A percentile compares a stretch with the other conserved stretches of the same genome.
Evolutionary conservation across 2,329 filamentous ascomycete species (phyloP).

Genomic region (Exophiala dermatitidis): DNA sequence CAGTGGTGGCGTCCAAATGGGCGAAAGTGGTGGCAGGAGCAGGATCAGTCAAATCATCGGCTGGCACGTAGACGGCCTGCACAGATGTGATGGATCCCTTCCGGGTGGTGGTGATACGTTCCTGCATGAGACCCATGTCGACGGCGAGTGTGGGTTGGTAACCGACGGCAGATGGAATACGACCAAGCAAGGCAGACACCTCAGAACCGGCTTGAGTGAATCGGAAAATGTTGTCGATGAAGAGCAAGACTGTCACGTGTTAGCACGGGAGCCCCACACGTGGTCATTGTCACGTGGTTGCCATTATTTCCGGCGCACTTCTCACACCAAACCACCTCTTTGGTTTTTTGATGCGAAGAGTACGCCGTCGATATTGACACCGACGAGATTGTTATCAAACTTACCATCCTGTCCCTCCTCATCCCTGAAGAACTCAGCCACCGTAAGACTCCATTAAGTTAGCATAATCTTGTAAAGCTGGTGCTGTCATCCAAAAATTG

Average conservation of each 20-base stretch:
- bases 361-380: background rate
- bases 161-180: conserved; percentile 99
- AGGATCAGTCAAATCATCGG: conserved; percentile 99
- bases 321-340: too few species aligned
- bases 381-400: conserved; percentile 28
- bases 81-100: conserved; percentile 99
- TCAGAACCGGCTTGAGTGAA: conserved; percentile 99
- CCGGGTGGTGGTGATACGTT: conserved; percentile 98
- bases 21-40: conserved; percentile 98
- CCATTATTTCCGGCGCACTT: too few species aligned
- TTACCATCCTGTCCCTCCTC: conserved; percentile 78
- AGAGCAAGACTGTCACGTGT: conserved; percentile 67
- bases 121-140: conserved; percentile 99
- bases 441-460: conserved; percentile 37
- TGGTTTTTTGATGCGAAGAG: too few species aligned
- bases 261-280: conserved; percentile 24
- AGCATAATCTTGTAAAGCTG: background rate
- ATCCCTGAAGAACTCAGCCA: conserved; percentile 78
- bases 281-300: too few species aligned
- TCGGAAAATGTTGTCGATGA: conserved; percentile 99
- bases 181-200: conserved; percentile 97
- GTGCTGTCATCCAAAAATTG: background rate
- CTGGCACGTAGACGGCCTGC: conserved; percentile 99
- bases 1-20: conserved; percentile 99
- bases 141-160: conserved; percentile 98